These are phyloP conservation scores for Exophiala sp. DNA, from an alignment of 2,329 filamentous ascomycete genomes.

Conservation along the genomic window DNA sequence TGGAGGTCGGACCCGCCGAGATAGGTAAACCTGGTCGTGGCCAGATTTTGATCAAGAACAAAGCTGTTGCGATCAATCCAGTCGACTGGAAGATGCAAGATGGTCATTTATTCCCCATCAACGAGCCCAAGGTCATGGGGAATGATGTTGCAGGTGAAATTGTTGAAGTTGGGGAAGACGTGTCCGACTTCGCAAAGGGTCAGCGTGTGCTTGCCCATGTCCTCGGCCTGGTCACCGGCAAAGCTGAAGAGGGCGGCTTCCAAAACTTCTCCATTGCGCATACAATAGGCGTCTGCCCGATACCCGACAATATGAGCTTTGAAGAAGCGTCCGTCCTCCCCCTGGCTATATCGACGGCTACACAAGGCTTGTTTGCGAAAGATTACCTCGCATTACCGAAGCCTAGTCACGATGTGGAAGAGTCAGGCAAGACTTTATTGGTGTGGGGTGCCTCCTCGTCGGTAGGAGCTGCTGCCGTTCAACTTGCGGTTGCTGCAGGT, in stretches of 20 bases:
- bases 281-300: slow-evolving; percentile 22
- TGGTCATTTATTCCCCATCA: slow-evolving; percentile 14
- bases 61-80: slow-evolving; percentile 31
- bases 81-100: slow-evolving; percentile 37
- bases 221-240: slow-evolving; percentile 19
- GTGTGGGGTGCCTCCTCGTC: slow-evolving; percentile 53
- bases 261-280: slow-evolving; percentile 33
- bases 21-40: slow-evolving; percentile 15
- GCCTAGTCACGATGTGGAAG: background rate
- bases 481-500: slow-evolving; percentile 41
- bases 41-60: slow-evolving; percentile 29
- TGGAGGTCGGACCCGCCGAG: slow-evolving; percentile 25
- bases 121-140: slow-evolving; percentile 32
- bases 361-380: slow-evolving; percentile 31
- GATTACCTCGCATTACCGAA: slow-evolving; percentile 26
- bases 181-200: slow-evolving; percentile 30
- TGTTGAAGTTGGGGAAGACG: slow-evolving; percentile 29
- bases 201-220: slow-evolving; percentile 34
- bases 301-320: slow-evolving; percentile 32
- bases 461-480: slow-evolving; percentile 46
- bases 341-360: slow-evolving; percentile 33
- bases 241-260: slow-evolving; percentile 29
- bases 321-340: slow-evolving; percentile 35
- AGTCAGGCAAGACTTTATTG: slow-evolving; percentile 36
- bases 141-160: slow-evolving; percentile 32